Base-by-base conservation (phyloP, 2,329 filamentous ascomycete genomes). In the Gnomoniopsis smithogilvyi region DNA sequence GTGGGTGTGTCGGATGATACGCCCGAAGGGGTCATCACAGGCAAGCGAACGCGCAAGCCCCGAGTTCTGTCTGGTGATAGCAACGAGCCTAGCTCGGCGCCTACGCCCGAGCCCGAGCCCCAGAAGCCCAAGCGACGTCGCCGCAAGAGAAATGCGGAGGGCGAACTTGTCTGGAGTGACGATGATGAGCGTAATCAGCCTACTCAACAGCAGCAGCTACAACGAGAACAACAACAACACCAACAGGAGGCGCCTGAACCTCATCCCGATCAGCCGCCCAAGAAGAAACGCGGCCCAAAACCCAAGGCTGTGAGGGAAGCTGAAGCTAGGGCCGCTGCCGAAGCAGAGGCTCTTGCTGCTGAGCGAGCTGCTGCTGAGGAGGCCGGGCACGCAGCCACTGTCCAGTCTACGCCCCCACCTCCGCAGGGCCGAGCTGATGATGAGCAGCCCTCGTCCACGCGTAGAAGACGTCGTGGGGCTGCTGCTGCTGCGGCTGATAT, bases 21-120 rank as follows among this genome's bases (percentile, higher is more conserved):
- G 34, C 64, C 62, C 17, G 76, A 34, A 3, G 67, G 68, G 12
- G 63, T 80, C 24, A 72, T 81, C 3, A 75, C 76, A 12, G 80
- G 81, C 49, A 85, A 85, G 67, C 75, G 83, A 30, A 73, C 74
- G n/a, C 75, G 81, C 54, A 83, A 80, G 65, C 77, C 80, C 1
- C 78, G 81, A 2, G 75, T 79, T 11, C 79, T 81, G 47, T 80
- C 82, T 48, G 79, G 80, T 41, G 77, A 80, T 36, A 74, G 76
- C 56, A 77, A 81, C 60, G 77, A 80, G 45, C 70, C 73, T 54
- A 84, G 81, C 64, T 78, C 82, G 62, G 76, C 78, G 59, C 77
- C 78, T 3, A 85, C 81, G 14, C 82, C 83, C 1, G 75, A 60
- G 33, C 70, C 57, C 15, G 54, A 56, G 34, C 30, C 51, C 1